phyloP scores from a whole-genome alignment of 352 stramenopile species.

The Phytopythium delawarense region DNA sequence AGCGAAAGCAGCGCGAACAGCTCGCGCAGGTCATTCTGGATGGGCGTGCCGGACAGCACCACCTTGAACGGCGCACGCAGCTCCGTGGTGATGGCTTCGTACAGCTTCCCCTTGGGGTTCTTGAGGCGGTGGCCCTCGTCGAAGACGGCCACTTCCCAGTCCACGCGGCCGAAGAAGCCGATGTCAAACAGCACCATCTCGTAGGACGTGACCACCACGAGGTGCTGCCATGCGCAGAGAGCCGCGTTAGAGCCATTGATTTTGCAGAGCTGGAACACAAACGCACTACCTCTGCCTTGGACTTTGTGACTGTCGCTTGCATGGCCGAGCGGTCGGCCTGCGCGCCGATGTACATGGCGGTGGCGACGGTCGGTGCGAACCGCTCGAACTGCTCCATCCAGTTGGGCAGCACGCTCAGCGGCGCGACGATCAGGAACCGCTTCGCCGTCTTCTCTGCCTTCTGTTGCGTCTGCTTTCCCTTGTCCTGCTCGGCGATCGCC shows the following conservation, averaged over 20 bases:
- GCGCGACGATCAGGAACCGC: constrained; percentile 57
- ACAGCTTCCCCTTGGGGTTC: constrained; percentile 62
- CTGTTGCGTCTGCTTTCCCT: neutral
- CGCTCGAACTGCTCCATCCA: constrained; percentile 79
- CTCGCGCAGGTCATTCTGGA: constrained; percentile 86
- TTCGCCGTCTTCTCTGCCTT: constrained; percentile 6
- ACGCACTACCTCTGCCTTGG: neutral
- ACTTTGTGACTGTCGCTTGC: constrained; percentile 17
- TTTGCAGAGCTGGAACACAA: neutral
- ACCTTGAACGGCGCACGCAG: constrained; percentile 37
- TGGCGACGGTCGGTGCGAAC: constrained; percentile 55
- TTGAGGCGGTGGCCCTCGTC: constrained; percentile 90
- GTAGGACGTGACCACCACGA: constrained; percentile 76
- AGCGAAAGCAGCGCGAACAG: constrained; percentile 76
- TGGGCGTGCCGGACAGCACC: constrained; percentile 81
- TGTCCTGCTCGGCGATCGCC: constrained; percentile 20
- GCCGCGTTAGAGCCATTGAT: neutral
- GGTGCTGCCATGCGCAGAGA: constrained; percentile 7
- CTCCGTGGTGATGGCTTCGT: constrained; percentile 39
- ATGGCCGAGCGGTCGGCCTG: constrained; percentile 38
- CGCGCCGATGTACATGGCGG: constrained; percentile 47
- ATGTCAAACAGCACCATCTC: constrained; percentile 63
- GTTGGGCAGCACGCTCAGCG: constrained; percentile 77
- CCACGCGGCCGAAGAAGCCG: constrained; percentile 41
- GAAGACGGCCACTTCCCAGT: constrained; percentile 67